Base-by-base conservation (phyloP, 352 stramenopile genomes). In the Albugo laibachii region DNA sequence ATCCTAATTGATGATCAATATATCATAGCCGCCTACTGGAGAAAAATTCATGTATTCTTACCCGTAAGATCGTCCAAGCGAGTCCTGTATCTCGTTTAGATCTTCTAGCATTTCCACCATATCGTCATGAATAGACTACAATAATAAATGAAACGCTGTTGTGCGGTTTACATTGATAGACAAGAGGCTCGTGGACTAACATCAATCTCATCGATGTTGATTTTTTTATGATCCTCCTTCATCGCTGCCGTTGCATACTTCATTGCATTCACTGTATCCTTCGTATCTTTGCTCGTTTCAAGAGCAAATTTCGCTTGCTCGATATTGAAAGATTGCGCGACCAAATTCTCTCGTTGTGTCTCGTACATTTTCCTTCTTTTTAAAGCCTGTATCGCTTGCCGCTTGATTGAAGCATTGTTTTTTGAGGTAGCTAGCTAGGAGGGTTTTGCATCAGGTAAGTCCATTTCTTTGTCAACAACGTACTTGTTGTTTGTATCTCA, bases 31-130 rank as follows among this genome's bases (percentile, higher is more conserved):
- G 52, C 40, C 11, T 13, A n/a, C 15, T 0, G 13, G 15, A 34
- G 13, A 37, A 42, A 41, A 41, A 12, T 24, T 6, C 36, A 41
- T 11, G 20, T 12, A 48, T 24, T 11, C 61, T 45, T 66, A 87
- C 77, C 77, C 84, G 59, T 97, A 98, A 31, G 92, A 97, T 39
- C 86, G 78, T 10, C 88, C 91, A 61, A 98, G 80, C 38, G 93
- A 83, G 52, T 98, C 92, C 53, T 98, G 96, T 52, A 98, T 97
- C 60, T 98, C 92, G 55, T 96, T 95, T 72, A 98, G 97, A 52
- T 98, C 94, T 56, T 97, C 85, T 72, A 98, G 94, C 45, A 97
- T 64, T 27, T 98, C 86, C 1, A 89, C 91, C 78, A 98, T 93
- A 54, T 97, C 91, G 61, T 98, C 94, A 60, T 94, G 89, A 36